A percentile compares a stretch with the other conserved stretches of the same genome.
phyloP scores from a whole-genome alignment of 208 protist genomes.

The Vickermania spadyakhi region DNA sequence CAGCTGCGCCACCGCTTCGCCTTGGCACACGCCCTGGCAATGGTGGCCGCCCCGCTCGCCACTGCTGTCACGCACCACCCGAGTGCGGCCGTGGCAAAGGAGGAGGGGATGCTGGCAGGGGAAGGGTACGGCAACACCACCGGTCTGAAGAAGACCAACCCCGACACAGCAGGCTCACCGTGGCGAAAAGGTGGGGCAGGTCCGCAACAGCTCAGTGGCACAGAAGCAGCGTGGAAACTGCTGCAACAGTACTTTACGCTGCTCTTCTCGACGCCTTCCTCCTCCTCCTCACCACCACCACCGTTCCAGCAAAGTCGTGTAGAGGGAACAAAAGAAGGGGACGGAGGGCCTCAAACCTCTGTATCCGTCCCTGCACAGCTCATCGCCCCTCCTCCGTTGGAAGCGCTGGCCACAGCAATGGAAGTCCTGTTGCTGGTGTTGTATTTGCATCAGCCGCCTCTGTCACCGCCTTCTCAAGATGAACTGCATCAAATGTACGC shows the following conservation, averaged over 20 bases:
- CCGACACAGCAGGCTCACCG: too few species aligned
- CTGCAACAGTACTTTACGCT: conserved; percentile 44
- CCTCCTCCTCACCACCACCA: too few species aligned
- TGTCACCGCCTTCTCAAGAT: too few species aligned
- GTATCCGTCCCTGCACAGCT: not conserved
- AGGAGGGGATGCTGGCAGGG: too few species aligned
- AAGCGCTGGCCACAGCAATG: not conserved
- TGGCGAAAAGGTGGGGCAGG: too few species aligned
- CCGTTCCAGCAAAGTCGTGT: too few species aligned
- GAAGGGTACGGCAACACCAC: too few species aligned
- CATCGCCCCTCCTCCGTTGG: not conserved
- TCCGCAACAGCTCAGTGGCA: too few species aligned
- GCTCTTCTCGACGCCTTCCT: conserved; percentile 16
- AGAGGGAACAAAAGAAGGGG: too few species aligned
- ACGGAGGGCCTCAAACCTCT: not conserved
- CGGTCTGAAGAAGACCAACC: too few species aligned
- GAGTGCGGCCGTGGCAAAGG: not conserved
- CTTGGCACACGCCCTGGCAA: not conserved
- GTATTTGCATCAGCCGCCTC: conserved; percentile 13
- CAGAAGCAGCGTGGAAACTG: conserved; percentile 40
- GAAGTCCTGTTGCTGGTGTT: conserved; percentile 9
- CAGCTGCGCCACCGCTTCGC: not conserved
- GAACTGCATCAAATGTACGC: too few species aligned
- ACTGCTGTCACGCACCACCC: not conserved
- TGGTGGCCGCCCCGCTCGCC: not conserved